These are phyloP conservation scores for Auricularia sp. DNA, from an alignment of 768 basidiomycete species.

Conservation along the genomic window DNA sequence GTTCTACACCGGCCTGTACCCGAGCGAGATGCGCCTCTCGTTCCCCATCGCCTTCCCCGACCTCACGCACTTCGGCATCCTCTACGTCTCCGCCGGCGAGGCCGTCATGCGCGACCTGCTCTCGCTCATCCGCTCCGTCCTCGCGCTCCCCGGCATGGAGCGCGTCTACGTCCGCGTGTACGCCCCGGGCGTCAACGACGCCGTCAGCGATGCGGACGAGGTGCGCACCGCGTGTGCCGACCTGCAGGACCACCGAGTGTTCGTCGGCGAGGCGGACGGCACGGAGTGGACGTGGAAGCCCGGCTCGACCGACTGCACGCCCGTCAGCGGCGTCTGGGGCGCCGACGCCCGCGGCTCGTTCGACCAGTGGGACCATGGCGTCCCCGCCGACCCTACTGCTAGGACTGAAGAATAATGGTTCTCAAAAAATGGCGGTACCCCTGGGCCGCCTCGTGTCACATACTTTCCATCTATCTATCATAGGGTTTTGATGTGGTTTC, in stretches of 20 bases:
- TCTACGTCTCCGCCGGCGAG: not conserved
- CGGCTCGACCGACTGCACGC: not conserved
- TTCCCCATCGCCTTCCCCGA: not conserved
- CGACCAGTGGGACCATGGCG: not conserved
- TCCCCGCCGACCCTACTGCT: too few relatives aligned
- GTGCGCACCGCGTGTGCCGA: not conserved
- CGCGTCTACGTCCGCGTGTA: not conserved
- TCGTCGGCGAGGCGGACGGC: not conserved
- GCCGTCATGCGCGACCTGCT: not conserved
- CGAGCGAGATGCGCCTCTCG: not conserved
- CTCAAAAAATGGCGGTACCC: too few relatives aligned
- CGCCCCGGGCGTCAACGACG: not conserved
- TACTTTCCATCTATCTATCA: too few relatives aligned
- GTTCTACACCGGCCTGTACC: not conserved
- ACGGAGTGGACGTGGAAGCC: not conserved
- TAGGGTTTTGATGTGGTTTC: too few relatives aligned
- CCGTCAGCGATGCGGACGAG: not conserved
- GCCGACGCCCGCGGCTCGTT: not conserved
- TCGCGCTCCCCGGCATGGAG: not conserved
- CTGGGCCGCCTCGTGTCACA: too few relatives aligned
- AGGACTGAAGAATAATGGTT: too few relatives aligned
- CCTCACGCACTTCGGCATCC: not conserved
- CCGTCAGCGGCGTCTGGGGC: not conserved
- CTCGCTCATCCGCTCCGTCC: not conserved
- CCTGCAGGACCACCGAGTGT: not conserved